phyloP scores from a whole-genome alignment of 2,329 filamentous ascomycete genomes.

The Metarhizium rileyi region DNA sequence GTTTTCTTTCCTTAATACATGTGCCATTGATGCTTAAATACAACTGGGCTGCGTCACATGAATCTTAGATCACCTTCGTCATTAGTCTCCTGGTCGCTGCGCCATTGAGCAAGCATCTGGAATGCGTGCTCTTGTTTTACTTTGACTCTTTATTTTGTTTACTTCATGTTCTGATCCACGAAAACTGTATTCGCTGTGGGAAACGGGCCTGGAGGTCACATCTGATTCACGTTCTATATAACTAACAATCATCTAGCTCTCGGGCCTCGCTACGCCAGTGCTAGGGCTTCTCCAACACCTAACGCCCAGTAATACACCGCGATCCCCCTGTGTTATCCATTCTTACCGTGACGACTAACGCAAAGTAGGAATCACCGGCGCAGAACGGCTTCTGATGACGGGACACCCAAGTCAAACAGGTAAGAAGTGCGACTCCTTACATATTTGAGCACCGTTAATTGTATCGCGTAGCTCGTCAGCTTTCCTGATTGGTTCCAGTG shows the following conservation, averaged over 20 bases:
- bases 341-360: not conserved
- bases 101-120: too few relatives aligned
- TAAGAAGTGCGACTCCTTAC: not conserved
- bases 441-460: not conserved
- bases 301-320: not conserved
- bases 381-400: constrained; percentile 7
- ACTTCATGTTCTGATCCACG: too few relatives aligned
- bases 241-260: not conserved
- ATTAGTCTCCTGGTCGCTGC: too few relatives aligned
- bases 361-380: constrained; percentile 3
- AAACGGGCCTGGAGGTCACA: too few relatives aligned
- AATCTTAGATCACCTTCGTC: too few relatives aligned
- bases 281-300: constrained; percentile 1
- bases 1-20: not conserved
- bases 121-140: too few relatives aligned
- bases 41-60: too few relatives aligned
- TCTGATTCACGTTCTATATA: not conserved
- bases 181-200: too few relatives aligned
- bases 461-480: not conserved
- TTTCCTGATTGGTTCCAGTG: constrained; percentile 11
- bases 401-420: constrained; percentile 5
- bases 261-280: constrained; percentile 2
- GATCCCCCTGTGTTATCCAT: not conserved
- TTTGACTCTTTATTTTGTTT: too few relatives aligned
- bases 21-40: too few relatives aligned